Percentiles rank a stretch among this genome's conserved stretches.
Conservation (phyloP, 371 early-diverging fungal species). For the Circinella minor region DNA sequence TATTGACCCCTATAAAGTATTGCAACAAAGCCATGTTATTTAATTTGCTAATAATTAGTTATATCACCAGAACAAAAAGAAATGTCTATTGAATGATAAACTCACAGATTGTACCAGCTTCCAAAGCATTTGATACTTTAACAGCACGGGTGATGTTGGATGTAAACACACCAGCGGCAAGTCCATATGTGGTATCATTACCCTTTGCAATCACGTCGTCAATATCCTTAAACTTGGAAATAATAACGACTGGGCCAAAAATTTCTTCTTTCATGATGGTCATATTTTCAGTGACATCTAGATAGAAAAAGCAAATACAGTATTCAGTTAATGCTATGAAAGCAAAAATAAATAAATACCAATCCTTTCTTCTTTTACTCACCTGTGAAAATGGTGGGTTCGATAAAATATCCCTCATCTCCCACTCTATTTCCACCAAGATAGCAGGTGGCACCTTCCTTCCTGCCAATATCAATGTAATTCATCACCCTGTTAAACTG, state of each 20-base stretch:
- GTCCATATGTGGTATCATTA: conserved; percentile 73
- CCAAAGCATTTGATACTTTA: conserved; percentile 57
- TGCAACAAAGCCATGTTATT: background rate
- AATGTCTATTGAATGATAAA: background rate
- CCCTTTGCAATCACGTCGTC: conserved; percentile 77
- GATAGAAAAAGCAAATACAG: background rate
- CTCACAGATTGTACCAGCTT: conserved; percentile 26
- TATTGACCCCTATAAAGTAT: conserved; percentile 8
- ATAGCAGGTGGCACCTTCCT: conserved; percentile 54
- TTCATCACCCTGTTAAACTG: conserved; percentile 76
- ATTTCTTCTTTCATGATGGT: conserved; percentile 73
- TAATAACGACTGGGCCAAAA: conserved; percentile 80
- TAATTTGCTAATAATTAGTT: background rate
- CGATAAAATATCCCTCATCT: conserved; percentile 52
- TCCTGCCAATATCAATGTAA: conserved; percentile 55
- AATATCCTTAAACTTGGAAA: conserved; percentile 68
- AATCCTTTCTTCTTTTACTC: background rate
- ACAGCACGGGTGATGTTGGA: conserved; percentile 69
- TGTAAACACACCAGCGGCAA: conserved; percentile 86
- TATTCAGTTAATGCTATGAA: background rate
- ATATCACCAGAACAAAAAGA: no score
- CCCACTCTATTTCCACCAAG: conserved; percentile 54
- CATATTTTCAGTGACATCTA: conserved; percentile 53
- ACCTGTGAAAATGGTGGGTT: conserved; percentile 51
- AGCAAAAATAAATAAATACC: no score